Conservation (phyloP, 169 alveolate genomes). For the Besnoitia besnoiti region DNA sequence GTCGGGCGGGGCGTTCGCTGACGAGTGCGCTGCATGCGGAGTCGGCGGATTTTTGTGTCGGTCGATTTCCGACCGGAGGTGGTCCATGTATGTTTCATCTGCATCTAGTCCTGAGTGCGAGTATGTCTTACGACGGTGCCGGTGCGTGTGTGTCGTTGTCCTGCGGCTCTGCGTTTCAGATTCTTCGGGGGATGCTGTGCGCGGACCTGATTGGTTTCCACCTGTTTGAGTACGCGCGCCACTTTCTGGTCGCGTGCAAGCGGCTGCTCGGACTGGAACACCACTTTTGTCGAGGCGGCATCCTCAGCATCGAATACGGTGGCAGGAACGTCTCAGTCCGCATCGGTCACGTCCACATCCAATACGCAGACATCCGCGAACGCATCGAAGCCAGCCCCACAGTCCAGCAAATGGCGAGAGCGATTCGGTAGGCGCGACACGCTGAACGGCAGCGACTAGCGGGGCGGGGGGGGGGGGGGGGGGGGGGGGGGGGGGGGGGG, state of each 20-base stretch:
- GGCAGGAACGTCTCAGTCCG: slow-evolving; percentile 64
- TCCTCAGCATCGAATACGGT: slow-evolving; percentile 62
- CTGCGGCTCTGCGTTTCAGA: slow-evolving; percentile 5
- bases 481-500: too few species aligned
- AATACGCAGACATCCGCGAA: slow-evolving; percentile 13
- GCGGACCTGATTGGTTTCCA: slow-evolving; percentile 94
- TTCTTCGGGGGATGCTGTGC: slow-evolving; percentile 89
- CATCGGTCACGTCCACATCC: slow-evolving; percentile 65
- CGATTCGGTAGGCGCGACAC: not conserved
- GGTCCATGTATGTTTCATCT: too few species aligned
- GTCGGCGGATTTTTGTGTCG: too few species aligned
- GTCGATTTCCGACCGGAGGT: too few species aligned
- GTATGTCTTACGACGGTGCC: too few species aligned
- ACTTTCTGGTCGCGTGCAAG: slow-evolving; percentile 81
- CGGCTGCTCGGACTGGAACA: slow-evolving; percentile 86
- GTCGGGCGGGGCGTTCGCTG: too few species aligned
- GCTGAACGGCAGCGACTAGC: not conserved
- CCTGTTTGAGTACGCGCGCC: slow-evolving; percentile 88
- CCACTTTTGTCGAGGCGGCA: slow-evolving; percentile 71
- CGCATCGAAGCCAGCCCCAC: not conserved
- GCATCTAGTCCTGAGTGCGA: too few species aligned
- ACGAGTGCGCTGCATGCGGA: too few species aligned
- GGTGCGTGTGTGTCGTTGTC: not conserved
- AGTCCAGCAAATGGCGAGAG: not conserved
- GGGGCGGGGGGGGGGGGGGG: not conserved